A percentile compares a stretch with the other conserved stretches of the same genome.
phyloP scores from a whole-genome alignment of 306 rosid species.

The Corylus heterophylla region DNA sequence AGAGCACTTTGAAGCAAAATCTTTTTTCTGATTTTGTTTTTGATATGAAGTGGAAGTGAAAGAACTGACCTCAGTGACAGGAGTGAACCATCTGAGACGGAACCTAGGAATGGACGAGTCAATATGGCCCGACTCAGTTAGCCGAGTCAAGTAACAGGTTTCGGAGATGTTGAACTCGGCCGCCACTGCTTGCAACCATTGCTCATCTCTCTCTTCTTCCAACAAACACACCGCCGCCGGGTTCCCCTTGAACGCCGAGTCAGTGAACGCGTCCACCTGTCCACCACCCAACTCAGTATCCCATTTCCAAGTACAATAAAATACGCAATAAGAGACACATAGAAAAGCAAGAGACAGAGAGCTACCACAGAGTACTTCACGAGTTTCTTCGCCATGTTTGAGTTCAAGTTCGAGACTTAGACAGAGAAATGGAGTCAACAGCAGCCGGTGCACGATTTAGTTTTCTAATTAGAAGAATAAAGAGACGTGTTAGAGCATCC shows the following conservation, averaged over 20 bases:
- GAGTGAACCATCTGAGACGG: slow-evolving; percentile 82
- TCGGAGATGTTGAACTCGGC: slow-evolving; percentile 57
- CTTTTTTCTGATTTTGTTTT: too few species aligned
- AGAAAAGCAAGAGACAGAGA: not conserved
- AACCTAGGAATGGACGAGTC: slow-evolving; percentile 47
- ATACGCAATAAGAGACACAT: not conserved
- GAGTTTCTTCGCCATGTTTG: slow-evolving; percentile 43
- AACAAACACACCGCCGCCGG: slow-evolving; percentile 73
- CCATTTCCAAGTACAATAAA: not conserved
- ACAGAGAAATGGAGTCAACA: not conserved
- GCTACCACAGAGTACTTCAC: slow-evolving; percentile 64
- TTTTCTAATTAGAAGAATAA: not conserved
- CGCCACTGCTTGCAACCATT: slow-evolving; percentile 64
- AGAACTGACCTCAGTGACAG: slow-evolving; percentile 51
- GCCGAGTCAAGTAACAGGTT: slow-evolving; percentile 48
- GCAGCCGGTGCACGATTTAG: not conserved
- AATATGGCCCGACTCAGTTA: slow-evolving; percentile 23
- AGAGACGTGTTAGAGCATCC: too few species aligned
- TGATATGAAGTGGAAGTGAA: not conserved
- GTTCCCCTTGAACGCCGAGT: slow-evolving; percentile 68
- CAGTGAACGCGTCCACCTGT: slow-evolving; percentile 76
- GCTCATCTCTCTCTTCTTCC: slow-evolving; percentile 53
- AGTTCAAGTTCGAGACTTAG: not conserved
- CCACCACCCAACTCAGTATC: not conserved
- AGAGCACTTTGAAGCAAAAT: not conserved